phyloP scores from a whole-genome alignment of 371 early-diverging fungal genomes.

The Scutellospora calospora region DNA sequence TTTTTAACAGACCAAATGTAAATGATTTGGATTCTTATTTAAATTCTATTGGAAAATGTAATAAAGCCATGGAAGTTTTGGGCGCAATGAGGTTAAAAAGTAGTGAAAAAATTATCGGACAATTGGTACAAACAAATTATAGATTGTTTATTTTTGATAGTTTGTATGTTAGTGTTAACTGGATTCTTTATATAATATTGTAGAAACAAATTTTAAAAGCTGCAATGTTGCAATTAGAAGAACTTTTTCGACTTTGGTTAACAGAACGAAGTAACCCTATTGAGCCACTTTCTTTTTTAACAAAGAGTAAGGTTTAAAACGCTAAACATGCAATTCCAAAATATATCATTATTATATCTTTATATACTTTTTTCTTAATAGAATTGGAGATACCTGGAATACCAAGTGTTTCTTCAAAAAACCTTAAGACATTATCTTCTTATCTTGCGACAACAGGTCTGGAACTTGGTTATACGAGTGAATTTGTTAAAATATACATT shows the following conservation, averaged over 20 bases:
- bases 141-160: not conserved
- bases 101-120: slow-evolving; percentile 52
- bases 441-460: slow-evolving; percentile 68
- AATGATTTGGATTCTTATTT: slow-evolving; percentile 61
- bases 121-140: slow-evolving; percentile 46
- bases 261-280: slow-evolving; percentile 58
- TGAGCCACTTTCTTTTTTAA: slow-evolving; percentile 49
- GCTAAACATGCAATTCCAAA: not conserved
- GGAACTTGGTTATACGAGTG: slow-evolving; percentile 68
- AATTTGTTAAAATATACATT: slow-evolving; percentile 75
- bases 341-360: not conserved
- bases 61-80: slow-evolving; percentile 66
- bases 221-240: slow-evolving; percentile 56
- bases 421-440: slow-evolving; percentile 68
- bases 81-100: slow-evolving; percentile 59
- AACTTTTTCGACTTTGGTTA: slow-evolving; percentile 64
- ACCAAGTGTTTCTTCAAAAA: slow-evolving; percentile 50
- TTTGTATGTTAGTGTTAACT: not conserved
- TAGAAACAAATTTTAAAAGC: slow-evolving; percentile 59
- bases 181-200: not conserved
- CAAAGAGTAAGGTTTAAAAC: slow-evolving; percentile 16
- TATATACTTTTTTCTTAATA: slow-evolving; percentile 4
- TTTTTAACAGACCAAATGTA: slow-evolving; percentile 53
- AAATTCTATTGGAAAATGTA: slow-evolving; percentile 62
- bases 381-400: slow-evolving; percentile 52